Evolutionary conservation across 2,329 filamentous ascomycete genomes (phyloP).

Genomic region (Ramichloridium luteum): DNA sequence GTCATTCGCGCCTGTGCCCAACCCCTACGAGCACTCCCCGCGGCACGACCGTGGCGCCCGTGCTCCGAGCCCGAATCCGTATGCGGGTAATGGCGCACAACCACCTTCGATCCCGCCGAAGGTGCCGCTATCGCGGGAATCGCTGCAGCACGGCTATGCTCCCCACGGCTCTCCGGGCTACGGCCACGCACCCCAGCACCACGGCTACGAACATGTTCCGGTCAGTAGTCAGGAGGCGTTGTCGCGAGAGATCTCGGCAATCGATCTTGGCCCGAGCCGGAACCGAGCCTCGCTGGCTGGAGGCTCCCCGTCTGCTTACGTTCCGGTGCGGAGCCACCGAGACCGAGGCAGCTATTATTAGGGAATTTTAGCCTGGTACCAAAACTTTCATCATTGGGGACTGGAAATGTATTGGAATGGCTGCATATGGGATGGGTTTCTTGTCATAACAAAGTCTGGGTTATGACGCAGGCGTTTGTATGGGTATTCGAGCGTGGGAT

Average conservation of each 20-base stretch:
- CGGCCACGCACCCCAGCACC: too few relatives aligned
- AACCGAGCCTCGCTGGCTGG: slow-evolving; percentile 3
- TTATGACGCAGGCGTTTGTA: too few relatives aligned
- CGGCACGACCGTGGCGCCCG: slow-evolving; percentile 21
- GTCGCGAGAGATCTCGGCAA: slow-evolving; percentile 54
- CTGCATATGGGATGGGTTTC: too few relatives aligned
- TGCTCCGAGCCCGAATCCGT: slow-evolving; percentile 23
- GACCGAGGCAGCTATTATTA: slow-evolving; percentile 22
- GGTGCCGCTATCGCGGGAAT: slow-evolving; percentile 12
- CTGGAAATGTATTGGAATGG: too few relatives aligned
- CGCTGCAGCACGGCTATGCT: too few relatives aligned
- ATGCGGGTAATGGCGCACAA: slow-evolving; percentile 10
- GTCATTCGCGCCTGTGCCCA: slow-evolving; percentile 31
- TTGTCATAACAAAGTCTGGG: too few relatives aligned
- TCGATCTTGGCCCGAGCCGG: slow-evolving; percentile 30
- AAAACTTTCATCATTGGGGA: too few relatives aligned
- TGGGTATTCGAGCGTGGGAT: too few relatives aligned
- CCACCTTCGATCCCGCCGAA: slow-evolving; percentile 12
- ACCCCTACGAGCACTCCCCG: slow-evolving; percentile 32
- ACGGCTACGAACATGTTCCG: too few relatives aligned
- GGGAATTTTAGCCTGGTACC: too few relatives aligned
- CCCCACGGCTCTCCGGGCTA: too few relatives aligned
- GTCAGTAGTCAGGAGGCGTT: slow-evolving; percentile 49
- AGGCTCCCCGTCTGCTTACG: slow-evolving; percentile 13
- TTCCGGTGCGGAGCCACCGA: slow-evolving; percentile 22